A percentile compares a stretch with the other conserved stretches of the same genome.
phyloP scores from a whole-genome alignment of 2,329 filamentous ascomycete genomes.

The Colletotrichum melonis region DNA sequence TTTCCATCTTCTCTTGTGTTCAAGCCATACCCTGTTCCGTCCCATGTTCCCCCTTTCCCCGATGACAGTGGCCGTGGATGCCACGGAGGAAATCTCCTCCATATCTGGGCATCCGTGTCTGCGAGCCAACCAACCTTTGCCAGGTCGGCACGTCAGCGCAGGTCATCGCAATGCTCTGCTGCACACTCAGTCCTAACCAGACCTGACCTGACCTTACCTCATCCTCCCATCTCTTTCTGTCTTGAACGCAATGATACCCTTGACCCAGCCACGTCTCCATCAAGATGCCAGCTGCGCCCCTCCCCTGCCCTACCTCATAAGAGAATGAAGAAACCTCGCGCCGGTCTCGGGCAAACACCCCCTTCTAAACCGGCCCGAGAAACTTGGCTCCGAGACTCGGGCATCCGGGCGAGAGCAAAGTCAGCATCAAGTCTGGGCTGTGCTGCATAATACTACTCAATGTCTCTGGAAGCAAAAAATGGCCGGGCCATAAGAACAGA shows the following conservation, averaged over 20 bases:
- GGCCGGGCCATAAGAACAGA: not conserved
- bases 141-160: too few species aligned
- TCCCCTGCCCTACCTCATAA: too few species aligned
- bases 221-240: too few species aligned
- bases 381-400: not conserved
- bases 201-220: too few species aligned
- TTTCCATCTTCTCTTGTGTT: not conserved
- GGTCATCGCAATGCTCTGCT: too few species aligned
- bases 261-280: not conserved
- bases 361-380: not conserved
- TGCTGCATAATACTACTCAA: too few species aligned
- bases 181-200: too few species aligned
- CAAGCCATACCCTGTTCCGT: not conserved
- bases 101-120: too few species aligned
- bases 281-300: not conserved
- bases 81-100: too few species aligned
- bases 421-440: not conserved
- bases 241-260: not conserved
- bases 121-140: too few species aligned
- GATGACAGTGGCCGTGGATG: too few species aligned
- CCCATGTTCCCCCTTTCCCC: not conserved
- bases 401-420: too few species aligned
- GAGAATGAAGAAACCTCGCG: not conserved
- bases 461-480: not conserved
- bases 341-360: not conserved